phyloP scores from a whole-genome alignment of 2,329 filamentous ascomycete genomes.

The Pezicula rhizophila region DNA sequence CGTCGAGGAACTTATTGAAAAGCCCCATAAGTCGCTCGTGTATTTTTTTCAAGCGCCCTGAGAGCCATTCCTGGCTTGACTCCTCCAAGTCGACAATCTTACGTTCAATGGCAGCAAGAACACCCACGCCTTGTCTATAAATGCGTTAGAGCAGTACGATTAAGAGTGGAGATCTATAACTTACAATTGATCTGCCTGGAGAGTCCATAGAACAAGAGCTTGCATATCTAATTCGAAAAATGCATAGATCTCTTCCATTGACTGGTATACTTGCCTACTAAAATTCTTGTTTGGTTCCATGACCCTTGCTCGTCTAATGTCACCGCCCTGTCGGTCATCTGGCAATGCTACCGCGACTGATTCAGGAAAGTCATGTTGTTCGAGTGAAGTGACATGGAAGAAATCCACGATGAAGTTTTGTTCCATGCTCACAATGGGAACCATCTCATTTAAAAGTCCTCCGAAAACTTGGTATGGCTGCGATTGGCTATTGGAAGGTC shows the following conservation, averaged over 20 bases:
- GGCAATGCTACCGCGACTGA: constrained; percentile 62
- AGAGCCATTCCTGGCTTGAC: constrained; percentile 88
- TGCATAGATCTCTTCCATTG: constrained; percentile 83
- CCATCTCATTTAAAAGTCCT: constrained; percentile 72
- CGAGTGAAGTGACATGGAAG: constrained; percentile 86
- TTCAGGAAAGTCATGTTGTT: constrained; percentile 78
- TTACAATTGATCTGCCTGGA: constrained; percentile 75
- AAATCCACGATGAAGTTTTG: constrained; percentile 97
- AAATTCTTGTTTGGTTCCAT: constrained; percentile 86
- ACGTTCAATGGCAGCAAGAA: constrained; percentile 74
- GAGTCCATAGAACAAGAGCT: constrained; percentile 75
- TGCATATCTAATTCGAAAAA: constrained; percentile 77
- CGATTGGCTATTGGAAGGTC: constrained; percentile 57
- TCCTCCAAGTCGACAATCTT: constrained; percentile 76
- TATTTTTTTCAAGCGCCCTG: constrained; percentile 71
- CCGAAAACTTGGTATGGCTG: constrained; percentile 78
- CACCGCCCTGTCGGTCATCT: constrained; percentile 62
- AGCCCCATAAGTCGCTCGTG: constrained; percentile 67
- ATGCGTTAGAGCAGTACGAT: constrained; percentile 11
- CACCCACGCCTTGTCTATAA: constrained; percentile 76
- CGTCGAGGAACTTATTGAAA: constrained; percentile 86
- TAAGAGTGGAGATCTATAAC: constrained; percentile 28
- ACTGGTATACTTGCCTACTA: constrained; percentile 75
- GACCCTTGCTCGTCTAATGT: constrained; percentile 66
- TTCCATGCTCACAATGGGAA: constrained; percentile 81